These are phyloP conservation scores for Pichia sp. DNA, from an alignment of 1,139 yeast genomes.

Conservation along the genomic window DNA sequence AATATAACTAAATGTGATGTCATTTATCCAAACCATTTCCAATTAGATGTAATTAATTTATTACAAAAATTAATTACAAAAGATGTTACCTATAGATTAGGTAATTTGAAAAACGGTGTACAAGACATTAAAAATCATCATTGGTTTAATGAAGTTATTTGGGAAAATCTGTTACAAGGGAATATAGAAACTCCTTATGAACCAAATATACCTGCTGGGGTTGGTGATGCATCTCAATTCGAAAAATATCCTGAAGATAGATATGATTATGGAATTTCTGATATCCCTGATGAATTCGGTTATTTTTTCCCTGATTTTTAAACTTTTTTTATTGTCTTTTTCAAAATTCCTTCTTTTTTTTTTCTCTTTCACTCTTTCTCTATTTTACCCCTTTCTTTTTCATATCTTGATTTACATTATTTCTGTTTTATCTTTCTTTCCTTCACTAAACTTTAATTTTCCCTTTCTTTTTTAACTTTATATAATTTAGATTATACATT, in stretches of 20 bases:
- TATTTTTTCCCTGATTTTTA: conserved; percentile 46
- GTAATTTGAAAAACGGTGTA: conserved; percentile 53
- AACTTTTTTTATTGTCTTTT: neutral
- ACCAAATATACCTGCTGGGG: conserved; percentile 57
- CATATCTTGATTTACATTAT: no score
- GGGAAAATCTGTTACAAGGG: conserved; percentile 52
- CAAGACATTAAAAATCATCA: conserved; percentile 51
- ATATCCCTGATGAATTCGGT: conserved; percentile 44
- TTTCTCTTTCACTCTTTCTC: neutral
- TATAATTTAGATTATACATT: no score
- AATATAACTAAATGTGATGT: conserved; percentile 50
- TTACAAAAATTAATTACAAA: conserved; percentile 46
- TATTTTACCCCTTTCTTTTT: neutral
- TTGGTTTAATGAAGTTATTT: conserved; percentile 56
- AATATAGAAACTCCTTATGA: conserved; percentile 61
- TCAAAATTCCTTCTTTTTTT: neutral
- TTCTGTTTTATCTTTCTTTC: neutral
- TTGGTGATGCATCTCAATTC: conserved; percentile 58
- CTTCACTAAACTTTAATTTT: no score
- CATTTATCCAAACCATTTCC: conserved; percentile 45
- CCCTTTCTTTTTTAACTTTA: no score
- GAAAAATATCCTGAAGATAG: conserved; percentile 53
- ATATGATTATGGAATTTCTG: conserved; percentile 46
- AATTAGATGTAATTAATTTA: conserved; percentile 47
- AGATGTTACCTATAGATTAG: conserved; percentile 51